Conservation (phyloP, 2,329 filamentous ascomycete species). For the Ceratocystis diversiconidia region DNA sequence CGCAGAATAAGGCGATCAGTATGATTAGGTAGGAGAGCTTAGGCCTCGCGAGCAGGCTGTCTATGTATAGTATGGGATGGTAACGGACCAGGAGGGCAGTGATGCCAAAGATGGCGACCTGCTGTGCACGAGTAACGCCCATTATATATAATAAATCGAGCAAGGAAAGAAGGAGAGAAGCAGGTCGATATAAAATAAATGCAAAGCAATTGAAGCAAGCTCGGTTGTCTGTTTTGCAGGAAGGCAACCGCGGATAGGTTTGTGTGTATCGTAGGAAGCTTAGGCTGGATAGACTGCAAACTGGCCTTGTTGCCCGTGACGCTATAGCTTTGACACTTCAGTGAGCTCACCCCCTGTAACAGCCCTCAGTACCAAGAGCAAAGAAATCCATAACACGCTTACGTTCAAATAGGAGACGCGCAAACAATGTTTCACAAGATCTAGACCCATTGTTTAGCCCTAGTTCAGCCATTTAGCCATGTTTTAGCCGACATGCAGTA, state of each 20-base stretch:
- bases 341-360: background rate
- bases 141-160: constrained; percentile 37
- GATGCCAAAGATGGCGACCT: constrained; percentile 71
- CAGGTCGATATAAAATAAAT: background rate
- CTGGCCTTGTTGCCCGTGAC: constrained; percentile 2
- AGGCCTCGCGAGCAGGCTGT: background rate
- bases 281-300: background rate
- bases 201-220: background rate
- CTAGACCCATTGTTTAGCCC: too few species aligned
- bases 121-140: constrained; percentile 68
- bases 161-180: background rate
- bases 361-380: background rate
- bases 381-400: background rate
- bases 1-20: background rate
- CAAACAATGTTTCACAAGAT: background rate
- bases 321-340: background rate
- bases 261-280: background rate
- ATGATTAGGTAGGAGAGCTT: background rate
- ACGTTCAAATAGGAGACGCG: background rate
- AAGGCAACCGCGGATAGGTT: background rate
- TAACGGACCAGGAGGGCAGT: constrained; percentile 68
- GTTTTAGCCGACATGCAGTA: background rate
- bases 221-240: background rate
- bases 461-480: background rate
- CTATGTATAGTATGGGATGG: background rate